Evolutionary conservation across 768 basidiomycete species (phyloP).

Genomic region (Royoungia palumana): DNA sequence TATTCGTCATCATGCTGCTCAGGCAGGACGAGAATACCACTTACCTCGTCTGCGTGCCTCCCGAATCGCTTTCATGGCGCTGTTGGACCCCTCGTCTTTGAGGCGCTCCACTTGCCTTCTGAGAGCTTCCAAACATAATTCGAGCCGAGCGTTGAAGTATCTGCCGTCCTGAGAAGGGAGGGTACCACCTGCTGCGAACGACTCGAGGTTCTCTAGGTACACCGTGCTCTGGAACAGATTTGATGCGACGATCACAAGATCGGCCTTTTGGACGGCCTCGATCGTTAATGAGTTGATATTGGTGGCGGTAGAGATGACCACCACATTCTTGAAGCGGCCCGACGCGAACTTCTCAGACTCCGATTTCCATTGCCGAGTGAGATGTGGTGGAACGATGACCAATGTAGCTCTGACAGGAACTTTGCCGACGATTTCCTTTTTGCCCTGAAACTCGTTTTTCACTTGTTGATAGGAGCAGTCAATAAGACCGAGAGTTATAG

Average conservation of each 20-base stretch:
- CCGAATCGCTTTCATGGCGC: slow-evolving; percentile 63
- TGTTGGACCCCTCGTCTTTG: slow-evolving; percentile 57
- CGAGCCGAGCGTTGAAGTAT: slow-evolving; percentile 84
- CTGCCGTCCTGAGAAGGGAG: slow-evolving; percentile 79
- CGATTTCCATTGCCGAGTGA: slow-evolving; percentile 85
- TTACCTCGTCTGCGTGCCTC: slow-evolving; percentile 58
- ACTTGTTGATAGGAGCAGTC: slow-evolving; percentile 62
- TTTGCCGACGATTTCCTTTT: slow-evolving; percentile 50
- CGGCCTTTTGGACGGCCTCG: slow-evolving; percentile 72
- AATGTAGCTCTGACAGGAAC: slow-evolving; percentile 80
- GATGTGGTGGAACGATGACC: slow-evolving; percentile 84
- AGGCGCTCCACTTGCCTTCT: slow-evolving; percentile 66
- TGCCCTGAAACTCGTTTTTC: slow-evolving; percentile 53
- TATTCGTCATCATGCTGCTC: slow-evolving; percentile 1
- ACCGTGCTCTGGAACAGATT: slow-evolving; percentile 78
- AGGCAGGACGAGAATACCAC: slow-evolving; percentile 12
- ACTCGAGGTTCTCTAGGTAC: slow-evolving; percentile 73
- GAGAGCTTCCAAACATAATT: slow-evolving; percentile 55
- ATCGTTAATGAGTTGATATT: slow-evolving; percentile 73
- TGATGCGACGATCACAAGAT: slow-evolving; percentile 83
- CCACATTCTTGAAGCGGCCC: slow-evolving; percentile 42
- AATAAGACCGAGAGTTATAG: slow-evolving; percentile 87
- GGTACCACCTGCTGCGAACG: slow-evolving; percentile 62
- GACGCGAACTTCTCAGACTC: slow-evolving; percentile 80
- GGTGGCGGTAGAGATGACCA: slow-evolving; percentile 63